A percentile compares a stretch with the other conserved stretches of the same genome.
These are phyloP conservation scores for Leishmania arabica DNA, from an alignment of 208 protist species.

Conservation along the genomic window DNA sequence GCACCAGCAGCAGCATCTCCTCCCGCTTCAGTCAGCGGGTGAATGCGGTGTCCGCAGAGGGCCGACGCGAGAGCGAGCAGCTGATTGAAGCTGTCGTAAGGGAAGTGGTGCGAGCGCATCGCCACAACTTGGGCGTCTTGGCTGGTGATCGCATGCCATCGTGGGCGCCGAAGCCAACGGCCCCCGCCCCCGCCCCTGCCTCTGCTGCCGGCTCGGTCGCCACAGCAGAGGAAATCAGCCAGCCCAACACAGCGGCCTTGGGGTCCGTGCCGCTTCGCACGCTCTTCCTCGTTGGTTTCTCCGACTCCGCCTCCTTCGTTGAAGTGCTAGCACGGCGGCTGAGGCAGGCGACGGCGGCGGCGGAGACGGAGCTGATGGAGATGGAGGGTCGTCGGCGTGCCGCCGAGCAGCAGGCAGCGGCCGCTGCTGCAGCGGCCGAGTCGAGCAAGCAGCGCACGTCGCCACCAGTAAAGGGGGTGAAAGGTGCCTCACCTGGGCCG, in stretches of 20 bases:
- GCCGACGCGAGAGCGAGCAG: slow-evolving; percentile 44
- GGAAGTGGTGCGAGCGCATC: slow-evolving; percentile 66
- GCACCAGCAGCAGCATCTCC: background rate
- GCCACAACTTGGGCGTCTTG: slow-evolving; percentile 60
- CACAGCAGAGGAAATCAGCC: background rate
- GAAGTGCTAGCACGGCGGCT: slow-evolving; percentile 52
- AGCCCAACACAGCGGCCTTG: background rate
- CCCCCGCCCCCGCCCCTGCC: background rate
- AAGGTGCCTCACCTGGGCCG: slow-evolving; percentile 4
- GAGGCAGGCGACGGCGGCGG: slow-evolving; percentile 34
- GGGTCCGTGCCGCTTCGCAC: slow-evolving; percentile 23
- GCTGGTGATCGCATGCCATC: slow-evolving; percentile 28
- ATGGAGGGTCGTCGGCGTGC: slow-evolving; percentile 31
- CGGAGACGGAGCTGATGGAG: slow-evolving; percentile 53
- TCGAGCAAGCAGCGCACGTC: slow-evolving; percentile 17
- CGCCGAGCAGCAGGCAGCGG: slow-evolving; percentile 24
- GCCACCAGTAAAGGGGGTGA: slow-evolving; percentile 12
- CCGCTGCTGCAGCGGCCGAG: slow-evolving; percentile 7
- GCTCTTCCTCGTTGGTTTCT: slow-evolving; percentile 72
- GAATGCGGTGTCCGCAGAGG: slow-evolving; percentile 20
- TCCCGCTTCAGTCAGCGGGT: slow-evolving; percentile 10
- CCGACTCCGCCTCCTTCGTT: slow-evolving; percentile 61
- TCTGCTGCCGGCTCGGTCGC: background rate
- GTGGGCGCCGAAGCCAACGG: slow-evolving; percentile 2
- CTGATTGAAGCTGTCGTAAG: slow-evolving; percentile 51